Evolutionary conservation across 768 basidiomycete genomes (phyloP).

Genomic region (Serendipita sp.): DNA sequence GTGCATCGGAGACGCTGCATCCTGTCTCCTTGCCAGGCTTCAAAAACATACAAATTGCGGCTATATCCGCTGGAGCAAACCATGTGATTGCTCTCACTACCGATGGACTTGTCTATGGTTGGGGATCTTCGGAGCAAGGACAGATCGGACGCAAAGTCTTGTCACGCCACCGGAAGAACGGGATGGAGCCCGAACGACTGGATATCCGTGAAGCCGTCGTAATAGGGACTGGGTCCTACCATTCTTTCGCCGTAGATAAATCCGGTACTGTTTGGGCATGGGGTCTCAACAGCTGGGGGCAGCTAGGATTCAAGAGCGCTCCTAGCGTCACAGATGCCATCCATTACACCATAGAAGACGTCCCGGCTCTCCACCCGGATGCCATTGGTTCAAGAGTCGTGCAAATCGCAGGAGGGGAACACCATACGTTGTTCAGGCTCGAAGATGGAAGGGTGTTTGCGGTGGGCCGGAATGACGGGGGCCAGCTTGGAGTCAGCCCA

Average conservation of each 20-base stretch:
- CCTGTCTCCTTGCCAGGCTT: conserved; percentile 21
- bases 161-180: conserved; percentile 76
- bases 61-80: conserved; percentile 71
- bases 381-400: conserved; percentile 39
- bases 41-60: conserved; percentile 34
- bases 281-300: conserved; percentile 81
- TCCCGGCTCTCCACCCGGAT: conserved; percentile 45
- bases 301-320: conserved; percentile 29
- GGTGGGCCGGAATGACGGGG: conserved; percentile 69
- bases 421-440: conserved; percentile 84
- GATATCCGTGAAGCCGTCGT: conserved; percentile 51
- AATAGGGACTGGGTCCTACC: conserved; percentile 69
- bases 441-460: conserved; percentile 70
- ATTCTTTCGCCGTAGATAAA: conserved; percentile 83
- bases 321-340: background rate
- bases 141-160: conserved; percentile 86
- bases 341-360: conserved; percentile 21
- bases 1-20: background rate
- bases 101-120: conserved; percentile 72
- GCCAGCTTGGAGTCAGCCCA: conserved; percentile 52
- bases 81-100: conserved; percentile 82
- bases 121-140: conserved; percentile 82
- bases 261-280: conserved; percentile 79
- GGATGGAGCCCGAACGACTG: conserved; percentile 77
- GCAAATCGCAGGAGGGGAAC: conserved; percentile 69